Conservation (phyloP, 495 filamentous ascomycete genomes). For the Staphylotrichum longicolle region DNA sequence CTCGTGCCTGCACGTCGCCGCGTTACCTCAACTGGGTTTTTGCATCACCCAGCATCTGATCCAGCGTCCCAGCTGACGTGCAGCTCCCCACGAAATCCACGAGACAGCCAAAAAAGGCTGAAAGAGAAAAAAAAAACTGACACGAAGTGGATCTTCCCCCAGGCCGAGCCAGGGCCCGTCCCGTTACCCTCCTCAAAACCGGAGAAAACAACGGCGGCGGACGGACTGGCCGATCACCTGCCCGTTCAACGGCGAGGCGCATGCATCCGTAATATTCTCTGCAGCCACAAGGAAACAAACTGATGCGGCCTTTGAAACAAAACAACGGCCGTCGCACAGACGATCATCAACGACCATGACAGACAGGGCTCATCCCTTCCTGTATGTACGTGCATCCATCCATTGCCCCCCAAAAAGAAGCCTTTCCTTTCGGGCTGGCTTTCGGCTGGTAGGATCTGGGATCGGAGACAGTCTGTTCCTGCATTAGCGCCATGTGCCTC, state of each 20-base stretch:
- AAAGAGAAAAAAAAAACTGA: not conserved
- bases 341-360: not conserved
- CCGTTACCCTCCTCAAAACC: no score
- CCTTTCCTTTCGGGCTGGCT: not conserved
- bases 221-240: no score
- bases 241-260: not conserved
- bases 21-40: conserved; percentile 3
- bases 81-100: conserved; percentile 2
- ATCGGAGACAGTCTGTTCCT: conserved; percentile 8
- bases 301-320: not conserved
- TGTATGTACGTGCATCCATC: no score
- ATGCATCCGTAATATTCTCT: not conserved
- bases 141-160: not conserved
- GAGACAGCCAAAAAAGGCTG: not conserved
- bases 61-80: not conserved
- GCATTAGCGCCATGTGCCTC: conserved; percentile 17
- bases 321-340: conserved; percentile 2
- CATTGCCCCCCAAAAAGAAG: not conserved
- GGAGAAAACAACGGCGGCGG: not conserved
- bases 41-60: conserved; percentile 5
- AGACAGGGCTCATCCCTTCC: no score
- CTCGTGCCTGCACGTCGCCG: not conserved
- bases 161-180: no score
- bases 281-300: conserved; percentile 2
- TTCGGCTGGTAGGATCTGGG: not conserved